Conservation (phyloP, 2,329 filamentous ascomycete species). For the Magnaporthales sp. region DNA sequence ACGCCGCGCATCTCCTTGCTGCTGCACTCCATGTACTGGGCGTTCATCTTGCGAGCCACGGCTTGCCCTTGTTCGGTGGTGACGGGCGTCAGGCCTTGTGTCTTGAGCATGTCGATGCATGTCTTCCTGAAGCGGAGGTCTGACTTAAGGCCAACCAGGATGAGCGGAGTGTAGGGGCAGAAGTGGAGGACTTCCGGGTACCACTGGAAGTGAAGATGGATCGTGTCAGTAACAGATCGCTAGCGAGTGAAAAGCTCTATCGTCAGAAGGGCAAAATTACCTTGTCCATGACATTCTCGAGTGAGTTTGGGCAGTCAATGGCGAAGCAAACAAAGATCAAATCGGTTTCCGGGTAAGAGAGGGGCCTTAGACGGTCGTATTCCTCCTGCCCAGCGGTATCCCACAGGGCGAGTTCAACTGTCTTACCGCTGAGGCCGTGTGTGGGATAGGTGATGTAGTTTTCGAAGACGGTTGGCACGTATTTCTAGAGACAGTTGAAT, state of each 20-base stretch:
- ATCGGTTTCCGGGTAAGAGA: conserved; percentile 97
- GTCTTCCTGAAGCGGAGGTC: conserved; percentile 92
- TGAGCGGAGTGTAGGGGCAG: conserved; percentile 91
- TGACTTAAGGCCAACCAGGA: conserved; percentile 93
- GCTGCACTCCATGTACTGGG: conserved; percentile 95
- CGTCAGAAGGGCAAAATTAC: conserved; percentile 37
- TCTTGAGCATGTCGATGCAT: conserved; percentile 97
- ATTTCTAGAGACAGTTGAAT: conserved; percentile 61
- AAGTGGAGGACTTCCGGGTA: conserved; percentile 98
- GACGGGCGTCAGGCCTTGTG: conserved; percentile 91
- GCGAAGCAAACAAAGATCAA: conserved; percentile 98
- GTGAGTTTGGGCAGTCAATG: conserved; percentile 94
- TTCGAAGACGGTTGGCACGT: conserved; percentile 97
- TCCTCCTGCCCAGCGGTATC: conserved; percentile 98
- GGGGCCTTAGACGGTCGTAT: conserved; percentile 88
- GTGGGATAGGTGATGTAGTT: conserved; percentile 99
- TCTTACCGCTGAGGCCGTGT: conserved; percentile 82
- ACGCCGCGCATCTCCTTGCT: conserved; percentile 96
- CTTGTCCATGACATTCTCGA: conserved; percentile 99
- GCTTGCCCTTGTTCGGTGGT: conserved; percentile 81
- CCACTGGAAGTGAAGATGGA: conserved; percentile 55
- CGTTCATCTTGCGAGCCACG: conserved; percentile 89
- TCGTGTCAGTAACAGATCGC: not conserved
- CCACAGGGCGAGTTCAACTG: conserved; percentile 93
- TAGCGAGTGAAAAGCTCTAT: conserved; percentile 1